Conservation (phyloP, 2,329 filamentous ascomycete species). For the Zymoseptoria brevis region DNA sequence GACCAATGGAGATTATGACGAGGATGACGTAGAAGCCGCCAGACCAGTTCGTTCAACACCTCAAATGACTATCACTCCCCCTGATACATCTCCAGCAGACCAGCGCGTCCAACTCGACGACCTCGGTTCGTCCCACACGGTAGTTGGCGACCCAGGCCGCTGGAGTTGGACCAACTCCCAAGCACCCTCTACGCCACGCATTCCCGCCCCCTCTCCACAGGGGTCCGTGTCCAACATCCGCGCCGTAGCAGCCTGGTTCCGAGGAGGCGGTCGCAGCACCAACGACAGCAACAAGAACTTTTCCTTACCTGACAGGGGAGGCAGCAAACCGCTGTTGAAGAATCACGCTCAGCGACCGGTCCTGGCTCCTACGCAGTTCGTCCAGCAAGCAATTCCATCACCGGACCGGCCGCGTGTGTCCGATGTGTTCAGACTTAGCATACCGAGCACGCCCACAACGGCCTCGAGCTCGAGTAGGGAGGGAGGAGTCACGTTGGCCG, state of each 20-base stretch:
- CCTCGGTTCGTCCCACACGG: background rate
- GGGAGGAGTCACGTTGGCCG: background rate
- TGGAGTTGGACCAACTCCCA: slow-evolving; percentile 26
- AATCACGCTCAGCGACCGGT: slow-evolving; percentile 10
- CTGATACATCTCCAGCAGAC: background rate
- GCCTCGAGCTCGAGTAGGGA: background rate
- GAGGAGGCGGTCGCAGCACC: background rate
- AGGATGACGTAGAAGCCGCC: background rate
- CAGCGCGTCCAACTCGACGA: background rate
- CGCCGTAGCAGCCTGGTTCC: slow-evolving; percentile 8
- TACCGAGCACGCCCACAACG: too few relatives aligned
- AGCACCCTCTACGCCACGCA: slow-evolving; percentile 22
- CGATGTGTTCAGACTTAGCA: too few relatives aligned
- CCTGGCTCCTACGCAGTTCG: slow-evolving; percentile 2
- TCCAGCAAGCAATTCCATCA: too few relatives aligned
- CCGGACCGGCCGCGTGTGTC: too few relatives aligned
- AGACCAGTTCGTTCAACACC: background rate
- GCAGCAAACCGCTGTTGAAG: slow-evolving; percentile 6
- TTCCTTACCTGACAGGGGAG: background rate
- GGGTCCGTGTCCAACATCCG: slow-evolving; percentile 2
- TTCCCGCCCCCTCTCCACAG: slow-evolving; percentile 4
- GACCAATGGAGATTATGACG: background rate
- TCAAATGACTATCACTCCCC: background rate
- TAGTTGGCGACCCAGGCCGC: slow-evolving; percentile 6
- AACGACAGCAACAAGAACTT: background rate